phyloP scores from a whole-genome alignment of 306 rosid genomes.

The Delonix regia region DNA sequence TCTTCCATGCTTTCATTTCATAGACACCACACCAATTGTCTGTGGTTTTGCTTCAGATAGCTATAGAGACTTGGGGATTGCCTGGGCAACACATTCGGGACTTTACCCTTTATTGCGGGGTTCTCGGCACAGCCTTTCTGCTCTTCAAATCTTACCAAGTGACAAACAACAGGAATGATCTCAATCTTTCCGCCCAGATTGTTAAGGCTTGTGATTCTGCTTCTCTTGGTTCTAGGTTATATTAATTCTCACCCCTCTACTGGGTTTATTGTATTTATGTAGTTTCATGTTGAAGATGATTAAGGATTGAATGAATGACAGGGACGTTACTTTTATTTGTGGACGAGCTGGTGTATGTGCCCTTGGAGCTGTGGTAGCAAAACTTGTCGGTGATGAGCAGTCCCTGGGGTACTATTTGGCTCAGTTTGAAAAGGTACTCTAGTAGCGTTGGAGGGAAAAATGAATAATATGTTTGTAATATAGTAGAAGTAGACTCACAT shows the following conservation, averaged over 20 bases:
- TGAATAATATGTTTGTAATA: not conserved
- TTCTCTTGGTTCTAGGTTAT: constrained; percentile 57
- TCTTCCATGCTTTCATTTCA: not conserved
- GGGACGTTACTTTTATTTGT: constrained; percentile 71
- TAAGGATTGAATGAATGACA: constrained; percentile 38
- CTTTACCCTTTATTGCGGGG: constrained; percentile 67
- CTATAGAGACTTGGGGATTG: constrained; percentile 59
- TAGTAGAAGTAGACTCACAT: not conserved
- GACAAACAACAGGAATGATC: constrained; percentile 52
- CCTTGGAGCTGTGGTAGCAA: constrained; percentile 78
- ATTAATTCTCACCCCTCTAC: not conserved
- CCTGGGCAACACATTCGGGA: constrained; percentile 52
- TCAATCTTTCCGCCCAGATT: constrained; percentile 62
- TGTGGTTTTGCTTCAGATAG: constrained; percentile 60
- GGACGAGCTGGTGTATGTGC: constrained; percentile 83
- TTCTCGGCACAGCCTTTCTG: constrained; percentile 75
- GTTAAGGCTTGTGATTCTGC: constrained; percentile 72
- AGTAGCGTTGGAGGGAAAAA: not conserved
- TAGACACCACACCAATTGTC: constrained; percentile 33
- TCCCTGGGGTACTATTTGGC: constrained; percentile 54
- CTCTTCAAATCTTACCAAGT: constrained; percentile 62
- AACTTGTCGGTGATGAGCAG: constrained; percentile 50
- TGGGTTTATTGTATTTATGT: not conserved
- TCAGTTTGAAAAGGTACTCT: constrained; percentile 60
- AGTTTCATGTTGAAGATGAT: constrained; percentile 1